Evolutionary conservation across 768 basidiomycete genomes (phyloP).

Genomic region (Sistotremastrum suecicum): DNA sequence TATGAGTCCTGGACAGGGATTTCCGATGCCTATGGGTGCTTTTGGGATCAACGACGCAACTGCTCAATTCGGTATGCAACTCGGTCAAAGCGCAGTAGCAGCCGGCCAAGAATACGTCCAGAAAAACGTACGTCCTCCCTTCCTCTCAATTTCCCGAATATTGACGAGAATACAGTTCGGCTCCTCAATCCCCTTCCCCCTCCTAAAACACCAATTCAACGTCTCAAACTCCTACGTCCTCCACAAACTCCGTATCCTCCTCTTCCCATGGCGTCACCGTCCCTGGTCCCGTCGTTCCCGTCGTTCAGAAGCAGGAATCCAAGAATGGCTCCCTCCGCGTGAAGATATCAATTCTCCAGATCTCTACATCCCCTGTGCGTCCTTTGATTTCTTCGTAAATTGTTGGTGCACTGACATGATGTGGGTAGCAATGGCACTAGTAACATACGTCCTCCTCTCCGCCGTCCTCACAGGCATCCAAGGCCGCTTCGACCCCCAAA

Average conservation of each 20-base stretch:
- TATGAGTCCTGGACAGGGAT: conserved; percentile 19
- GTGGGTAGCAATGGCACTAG: conserved; percentile 75
- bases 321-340: conserved; percentile 77
- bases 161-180: conserved; percentile 46
- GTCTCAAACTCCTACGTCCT: conserved; percentile 95
- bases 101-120: conserved; percentile 95
- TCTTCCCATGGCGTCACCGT: conserved; percentile 93
- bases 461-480: conserved; percentile 76
- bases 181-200: conserved; percentile 56
- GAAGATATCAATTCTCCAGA: conserved; percentile 96
- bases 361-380: conserved; percentile 83
- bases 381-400: neutral
- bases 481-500: conserved; percentile 73
- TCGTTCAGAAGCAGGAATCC: conserved; percentile 50
- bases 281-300: conserved; percentile 67
- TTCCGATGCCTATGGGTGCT: conserved; percentile 40
- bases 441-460: conserved; percentile 86
- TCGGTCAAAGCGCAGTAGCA: conserved; percentile 80
- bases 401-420: conserved; percentile 2
- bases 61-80: conserved; percentile 91
- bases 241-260: conserved; percentile 66
- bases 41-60: conserved; percentile 90
- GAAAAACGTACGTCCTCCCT: conserved; percentile 54
- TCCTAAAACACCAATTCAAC: conserved; percentile 86
- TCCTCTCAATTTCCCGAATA: conserved; percentile 1